Evolutionary conservation across 495 filamentous ascomycete genomes (phyloP).

Genomic region (Saxophila tyrrhenica): DNA sequence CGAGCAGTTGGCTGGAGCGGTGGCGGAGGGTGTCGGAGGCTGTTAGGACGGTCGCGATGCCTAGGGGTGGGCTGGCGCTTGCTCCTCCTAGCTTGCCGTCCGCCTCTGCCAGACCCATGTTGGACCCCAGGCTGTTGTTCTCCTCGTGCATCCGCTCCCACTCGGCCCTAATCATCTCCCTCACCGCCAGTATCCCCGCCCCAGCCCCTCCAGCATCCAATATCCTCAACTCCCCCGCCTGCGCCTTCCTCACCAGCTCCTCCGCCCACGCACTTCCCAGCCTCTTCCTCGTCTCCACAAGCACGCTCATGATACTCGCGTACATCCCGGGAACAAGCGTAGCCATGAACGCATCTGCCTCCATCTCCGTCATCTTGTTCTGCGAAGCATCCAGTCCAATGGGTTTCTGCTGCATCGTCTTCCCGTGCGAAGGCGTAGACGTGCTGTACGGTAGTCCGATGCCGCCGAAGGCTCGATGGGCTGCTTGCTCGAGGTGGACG

Average conservation of each 20-base stretch:
- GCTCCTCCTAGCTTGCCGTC: conserved; percentile 28
- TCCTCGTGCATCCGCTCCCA: conserved; percentile 54
- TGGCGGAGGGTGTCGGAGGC: conserved; percentile 58
- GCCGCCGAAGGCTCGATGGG: conserved; percentile 63
- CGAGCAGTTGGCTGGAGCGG: conserved; percentile 61
- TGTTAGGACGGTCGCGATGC: conserved; percentile 50
- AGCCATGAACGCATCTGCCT: conserved; percentile 74
- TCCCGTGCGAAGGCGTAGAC: conserved; percentile 40
- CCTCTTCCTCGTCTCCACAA: conserved; percentile 78
- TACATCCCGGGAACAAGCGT: conserved; percentile 73
- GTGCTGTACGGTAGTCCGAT: conserved; percentile 60
- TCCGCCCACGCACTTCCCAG: conserved; percentile 72
- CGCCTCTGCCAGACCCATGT: conserved; percentile 12
- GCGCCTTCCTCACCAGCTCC: conserved; percentile 46
- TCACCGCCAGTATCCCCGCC: conserved; percentile 74
- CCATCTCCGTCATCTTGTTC: conserved; percentile 65
- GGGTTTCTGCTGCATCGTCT: conserved; percentile 48
- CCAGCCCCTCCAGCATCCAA: conserved; percentile 81
- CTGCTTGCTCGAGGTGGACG: conserved; percentile 60
- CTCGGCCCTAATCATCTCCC: conserved; percentile 68
- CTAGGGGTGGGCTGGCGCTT: conserved; percentile 37
- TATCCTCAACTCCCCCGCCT: conserved; percentile 55
- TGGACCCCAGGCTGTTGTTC: conserved; percentile 19
- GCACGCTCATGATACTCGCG: conserved; percentile 54
- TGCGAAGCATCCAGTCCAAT: conserved; percentile 62